Percentiles rank a stretch among this genome's conserved stretches.
These are phyloP conservation scores for Phytophthora hibernalis DNA, from an alignment of 352 stramenopile genomes.

Conservation along the genomic window DNA sequence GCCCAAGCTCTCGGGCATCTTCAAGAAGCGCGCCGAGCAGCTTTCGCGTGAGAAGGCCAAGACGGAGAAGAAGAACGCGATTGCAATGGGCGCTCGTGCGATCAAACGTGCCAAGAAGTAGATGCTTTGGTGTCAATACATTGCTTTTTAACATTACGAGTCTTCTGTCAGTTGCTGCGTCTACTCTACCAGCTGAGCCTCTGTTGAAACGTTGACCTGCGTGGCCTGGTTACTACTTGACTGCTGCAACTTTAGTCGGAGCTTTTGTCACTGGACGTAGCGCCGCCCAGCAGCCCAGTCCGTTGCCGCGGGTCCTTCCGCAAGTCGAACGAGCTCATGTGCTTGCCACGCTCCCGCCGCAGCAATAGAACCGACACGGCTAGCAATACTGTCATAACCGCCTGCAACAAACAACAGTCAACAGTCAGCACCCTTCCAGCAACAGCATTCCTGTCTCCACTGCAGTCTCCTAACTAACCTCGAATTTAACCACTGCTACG, in stretches of 20 bases:
- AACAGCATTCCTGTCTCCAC: background rate
- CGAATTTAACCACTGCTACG: constrained; percentile 68
- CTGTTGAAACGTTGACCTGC: too few relatives aligned
- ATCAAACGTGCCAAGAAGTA: constrained; percentile 39
- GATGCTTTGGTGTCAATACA: constrained; percentile 23
- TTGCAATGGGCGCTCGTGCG: constrained; percentile 17
- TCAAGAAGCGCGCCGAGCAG: constrained; percentile 78
- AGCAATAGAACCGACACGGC: constrained; percentile 56
- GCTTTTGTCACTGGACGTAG: constrained; percentile 40
- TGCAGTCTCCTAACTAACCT: constrained; percentile 58
- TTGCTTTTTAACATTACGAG: constrained; percentile 33
- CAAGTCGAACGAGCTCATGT: constrained; percentile 83
- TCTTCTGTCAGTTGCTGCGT: too few relatives aligned
- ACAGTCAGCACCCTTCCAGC: background rate
- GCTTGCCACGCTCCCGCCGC: constrained; percentile 69
- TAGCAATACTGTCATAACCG: constrained; percentile 59
- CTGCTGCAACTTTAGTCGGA: constrained; percentile 37
- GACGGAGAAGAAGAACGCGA: constrained; percentile 35
- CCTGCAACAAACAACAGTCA: constrained; percentile 32
- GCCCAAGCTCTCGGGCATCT: constrained; percentile 83
- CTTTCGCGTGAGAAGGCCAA: constrained; percentile 52
- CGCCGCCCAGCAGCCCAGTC: constrained; percentile 42
- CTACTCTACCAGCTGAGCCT: constrained; percentile 14
- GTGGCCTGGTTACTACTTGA: background rate
- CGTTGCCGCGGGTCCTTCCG: constrained; percentile 71